phyloP scores from a whole-genome alignment of 805 yeast genomes.

The Myxozyma vanderwaltii region DNA sequence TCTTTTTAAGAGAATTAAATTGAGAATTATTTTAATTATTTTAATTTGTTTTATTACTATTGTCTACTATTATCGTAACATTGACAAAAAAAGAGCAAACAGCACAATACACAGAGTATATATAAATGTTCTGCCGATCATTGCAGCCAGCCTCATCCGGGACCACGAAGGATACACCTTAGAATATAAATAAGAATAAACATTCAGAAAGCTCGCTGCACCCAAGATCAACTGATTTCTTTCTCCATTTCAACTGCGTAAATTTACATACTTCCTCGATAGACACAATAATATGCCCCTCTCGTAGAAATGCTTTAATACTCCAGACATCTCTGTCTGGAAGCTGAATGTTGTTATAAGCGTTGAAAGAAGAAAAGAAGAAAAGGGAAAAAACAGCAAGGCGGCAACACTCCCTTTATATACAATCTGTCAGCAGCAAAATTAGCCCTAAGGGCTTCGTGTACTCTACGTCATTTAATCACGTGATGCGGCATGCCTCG shows the following conservation, averaged over 20 bases:
- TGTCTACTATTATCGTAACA: too few species aligned
- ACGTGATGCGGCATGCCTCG: not conserved
- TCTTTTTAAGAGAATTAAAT: not conserved
- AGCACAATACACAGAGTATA: not conserved
- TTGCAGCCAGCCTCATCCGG: constrained; percentile 67
- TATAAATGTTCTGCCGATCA: constrained; percentile 51
- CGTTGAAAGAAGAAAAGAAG: constrained; percentile 38
- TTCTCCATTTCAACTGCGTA: constrained; percentile 54
- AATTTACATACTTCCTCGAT: constrained; percentile 45
- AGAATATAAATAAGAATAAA: constrained; percentile 42
- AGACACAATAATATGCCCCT: constrained; percentile 39
- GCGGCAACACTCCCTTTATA: too few species aligned
- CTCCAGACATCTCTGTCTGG: not conserved
- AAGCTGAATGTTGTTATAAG: constrained; percentile 38
- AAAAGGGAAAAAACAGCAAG: not conserved
- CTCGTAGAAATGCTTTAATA: constrained; percentile 44
- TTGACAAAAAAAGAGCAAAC: too few species aligned
- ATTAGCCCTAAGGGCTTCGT: constrained; percentile 2
- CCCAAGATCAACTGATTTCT: constrained; percentile 60
- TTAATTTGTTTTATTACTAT: too few species aligned
- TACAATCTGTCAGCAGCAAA: too few species aligned
- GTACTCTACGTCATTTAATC: not conserved
- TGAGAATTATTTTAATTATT: not conserved
- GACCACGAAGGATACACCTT: constrained; percentile 67
- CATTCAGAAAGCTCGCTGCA: constrained; percentile 58